Percentiles rank a stretch among this genome's conserved stretches.
Evolutionary conservation across 2,329 filamentous ascomycete genomes (phyloP).

Genomic region (Fusarium torreyae): DNA sequence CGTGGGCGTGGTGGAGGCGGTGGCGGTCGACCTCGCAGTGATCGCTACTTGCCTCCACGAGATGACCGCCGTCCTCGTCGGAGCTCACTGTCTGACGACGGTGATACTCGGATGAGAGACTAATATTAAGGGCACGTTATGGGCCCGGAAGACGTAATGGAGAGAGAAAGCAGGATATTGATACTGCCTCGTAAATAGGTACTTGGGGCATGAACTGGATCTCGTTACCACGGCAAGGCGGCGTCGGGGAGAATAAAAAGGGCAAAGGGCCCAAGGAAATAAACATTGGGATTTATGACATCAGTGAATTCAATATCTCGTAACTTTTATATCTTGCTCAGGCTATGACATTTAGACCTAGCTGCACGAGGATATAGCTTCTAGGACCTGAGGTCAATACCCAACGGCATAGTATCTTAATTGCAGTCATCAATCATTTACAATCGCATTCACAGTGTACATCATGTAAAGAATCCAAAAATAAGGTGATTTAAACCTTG

Average conservation of each 20-base stretch:
- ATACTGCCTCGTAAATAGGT: not conserved
- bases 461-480: no score
- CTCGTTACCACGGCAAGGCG: not conserved
- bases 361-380: no score
- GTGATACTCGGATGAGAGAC: constrained; percentile 31
- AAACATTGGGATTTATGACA: constrained; percentile 14
- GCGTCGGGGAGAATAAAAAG: constrained; percentile 21
- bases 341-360: not conserved
- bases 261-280: constrained; percentile 6
- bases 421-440: no score
- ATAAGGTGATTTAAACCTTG: constrained; percentile 5
- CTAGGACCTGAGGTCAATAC: no score
- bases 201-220: not conserved
- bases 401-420: no score
- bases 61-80: constrained; percentile 30
- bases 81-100: constrained; percentile 27
- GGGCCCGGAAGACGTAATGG: not conserved
- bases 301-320: constrained; percentile 20
- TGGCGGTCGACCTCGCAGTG: constrained; percentile 50
- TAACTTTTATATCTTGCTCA: constrained; percentile 1
- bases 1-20: constrained; percentile 51
- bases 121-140: not conserved
- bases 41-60: constrained; percentile 53
- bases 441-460: not conserved
- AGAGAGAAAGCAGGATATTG: not conserved